A percentile compares a stretch with the other conserved stretches of the same genome.
phyloP scores from a whole-genome alignment of 139 green algal species.

The Trebouxia sp. region DNA sequence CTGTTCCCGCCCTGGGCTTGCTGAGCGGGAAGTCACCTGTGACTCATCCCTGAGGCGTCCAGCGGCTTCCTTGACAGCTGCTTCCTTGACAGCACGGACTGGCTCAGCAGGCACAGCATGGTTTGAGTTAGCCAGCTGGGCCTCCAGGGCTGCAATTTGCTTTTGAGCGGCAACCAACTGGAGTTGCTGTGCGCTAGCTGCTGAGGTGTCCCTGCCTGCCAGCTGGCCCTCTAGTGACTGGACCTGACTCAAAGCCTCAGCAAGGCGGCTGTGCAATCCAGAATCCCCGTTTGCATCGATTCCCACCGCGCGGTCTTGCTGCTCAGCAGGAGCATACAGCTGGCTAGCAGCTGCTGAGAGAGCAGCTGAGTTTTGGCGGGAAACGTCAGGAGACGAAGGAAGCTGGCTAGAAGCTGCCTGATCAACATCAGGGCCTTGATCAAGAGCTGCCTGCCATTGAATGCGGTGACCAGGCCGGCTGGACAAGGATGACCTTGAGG shows the following conservation, averaged over 20 bases:
- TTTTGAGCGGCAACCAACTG: not conserved
- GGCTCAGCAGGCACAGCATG: not conserved
- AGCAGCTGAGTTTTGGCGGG: no score
- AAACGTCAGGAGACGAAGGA: no score
- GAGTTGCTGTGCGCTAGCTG: not conserved
- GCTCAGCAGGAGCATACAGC: not conserved
- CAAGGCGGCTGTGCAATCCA: not conserved
- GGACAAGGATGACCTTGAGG: not conserved
- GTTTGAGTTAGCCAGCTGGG: not conserved
- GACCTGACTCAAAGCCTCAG: not conserved
- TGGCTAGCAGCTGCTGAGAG: not conserved
- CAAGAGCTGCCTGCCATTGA: not conserved
- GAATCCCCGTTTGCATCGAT: not conserved
- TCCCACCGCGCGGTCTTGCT: no score
- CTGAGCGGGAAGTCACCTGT: not conserved
- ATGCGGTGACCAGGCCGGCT: not conserved
- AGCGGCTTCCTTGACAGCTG: not conserved
- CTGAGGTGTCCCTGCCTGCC: not conserved
- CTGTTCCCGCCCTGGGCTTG: slow-evolving; percentile 1
- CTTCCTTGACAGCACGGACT: not conserved
- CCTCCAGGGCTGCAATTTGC: not conserved
- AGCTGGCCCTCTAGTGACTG: not conserved
- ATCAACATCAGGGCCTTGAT: no score
- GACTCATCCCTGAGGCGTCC: not conserved
- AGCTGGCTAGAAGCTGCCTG: not conserved